Evolutionary conservation across 78 protist genomes (phyloP), one percentile per base, ranked within the genome.

Genomic region (Dictyostelium intermedium): DNA sequence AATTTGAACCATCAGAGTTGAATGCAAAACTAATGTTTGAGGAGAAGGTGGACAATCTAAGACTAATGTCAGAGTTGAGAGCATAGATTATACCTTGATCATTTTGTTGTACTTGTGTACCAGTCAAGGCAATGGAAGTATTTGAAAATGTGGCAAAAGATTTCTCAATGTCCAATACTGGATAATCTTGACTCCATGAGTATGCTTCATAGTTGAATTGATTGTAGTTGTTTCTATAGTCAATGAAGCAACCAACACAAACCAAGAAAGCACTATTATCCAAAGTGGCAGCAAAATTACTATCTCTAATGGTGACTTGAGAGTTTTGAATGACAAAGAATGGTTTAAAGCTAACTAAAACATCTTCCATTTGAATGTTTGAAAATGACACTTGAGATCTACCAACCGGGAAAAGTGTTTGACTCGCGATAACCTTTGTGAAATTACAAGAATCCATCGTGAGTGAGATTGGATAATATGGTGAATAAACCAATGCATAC

Each of bases 41-140:
- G 1, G 37, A 13, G 1, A 72, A 13, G 3, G 23, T 3, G 18
- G 32, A 27, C 3, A 34, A 16, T 72, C 79, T 72, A 72, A 72
- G 41, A 72, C 37, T 72, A 18, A 72, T 34, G 18, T 72, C 37
- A 16, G 79, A 72, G 35, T 72, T 34, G 32, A 72, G 1, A 6
- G 79, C 79, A 72, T 27, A 72, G 37, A 72, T 72, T 3, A 72
- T 5, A 27, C 79, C 79, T 72, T 72, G 79, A 34, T 72, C 79
- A 34, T 4, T 34, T 16, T 34, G n/a, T 72, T 72, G 79, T 18
- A 0, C 3, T 34, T 34, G 25, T 30, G 2, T 5, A 10, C 79
- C 79, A 34, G 45, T 16, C 10, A 72, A 34, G 13, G 5, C 3
- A 27, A 72, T 32, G 2, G 43, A 3, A 5, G 37, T 16, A 18